phyloP scores from a whole-genome alignment of 2,329 filamentous ascomycete genomes.

The Zelopaecilomyces penicillatus region DNA sequence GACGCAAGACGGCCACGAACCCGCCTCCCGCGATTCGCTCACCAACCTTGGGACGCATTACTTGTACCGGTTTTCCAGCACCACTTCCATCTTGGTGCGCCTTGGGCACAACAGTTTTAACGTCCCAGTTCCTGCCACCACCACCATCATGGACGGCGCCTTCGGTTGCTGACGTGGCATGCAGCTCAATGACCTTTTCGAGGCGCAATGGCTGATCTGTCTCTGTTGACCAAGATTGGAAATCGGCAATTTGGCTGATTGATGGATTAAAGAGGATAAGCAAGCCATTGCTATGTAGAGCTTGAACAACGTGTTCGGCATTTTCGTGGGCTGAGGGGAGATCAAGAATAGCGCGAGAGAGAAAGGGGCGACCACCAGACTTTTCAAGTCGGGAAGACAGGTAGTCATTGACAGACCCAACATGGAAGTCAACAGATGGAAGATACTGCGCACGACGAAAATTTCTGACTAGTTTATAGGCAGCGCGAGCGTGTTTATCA shows the following conservation, averaged over 20 bases:
- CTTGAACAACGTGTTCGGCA: slow-evolving; percentile 39
- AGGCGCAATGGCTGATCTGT: slow-evolving; percentile 45
- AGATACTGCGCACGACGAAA: slow-evolving; percentile 66
- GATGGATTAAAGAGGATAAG: slow-evolving; percentile 68
- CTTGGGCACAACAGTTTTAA: slow-evolving; percentile 38
- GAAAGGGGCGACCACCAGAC: slow-evolving; percentile 46
- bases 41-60: slow-evolving; percentile 35
- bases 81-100: slow-evolving; percentile 11
- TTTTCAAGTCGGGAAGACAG: slow-evolving; percentile 41
- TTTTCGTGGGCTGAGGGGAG: slow-evolving; percentile 53
- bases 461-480: slow-evolving; percentile 53
- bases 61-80: slow-evolving; percentile 21
- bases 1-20: slow-evolving; percentile 31
- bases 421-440: slow-evolving; percentile 64
- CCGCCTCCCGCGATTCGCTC: slow-evolving; percentile 31
- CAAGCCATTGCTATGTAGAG: slow-evolving; percentile 54
- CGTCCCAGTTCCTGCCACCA: slow-evolving; percentile 55
- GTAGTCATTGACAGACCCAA: slow-evolving; percentile 57
- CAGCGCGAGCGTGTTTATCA: slow-evolving; percentile 52
- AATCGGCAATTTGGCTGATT: slow-evolving; percentile 67
- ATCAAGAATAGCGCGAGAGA: slow-evolving; percentile 66
- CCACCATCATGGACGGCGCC: slow-evolving; percentile 37
- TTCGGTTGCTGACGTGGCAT: slow-evolving; percentile 28
- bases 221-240: slow-evolving; percentile 38
- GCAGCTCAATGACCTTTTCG: slow-evolving; percentile 53